These are phyloP conservation scores for Boletus reticuloceps DNA, from an alignment of 768 basidiomycete species.

Conservation along the genomic window DNA sequence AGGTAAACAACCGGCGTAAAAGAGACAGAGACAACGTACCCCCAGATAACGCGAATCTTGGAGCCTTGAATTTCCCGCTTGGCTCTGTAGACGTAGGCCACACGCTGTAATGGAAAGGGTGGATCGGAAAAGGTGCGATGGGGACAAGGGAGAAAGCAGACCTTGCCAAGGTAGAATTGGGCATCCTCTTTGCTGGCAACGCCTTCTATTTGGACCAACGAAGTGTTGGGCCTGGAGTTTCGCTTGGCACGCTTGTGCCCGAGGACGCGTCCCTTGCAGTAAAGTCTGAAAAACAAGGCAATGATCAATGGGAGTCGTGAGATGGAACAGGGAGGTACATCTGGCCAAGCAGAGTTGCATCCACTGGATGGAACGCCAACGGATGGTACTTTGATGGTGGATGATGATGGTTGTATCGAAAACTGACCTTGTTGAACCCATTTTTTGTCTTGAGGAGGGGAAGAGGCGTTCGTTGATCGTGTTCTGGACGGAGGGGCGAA, in stretches of 20 bases:
- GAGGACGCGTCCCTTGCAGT: slow-evolving; percentile 94
- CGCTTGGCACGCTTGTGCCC: slow-evolving; percentile 99
- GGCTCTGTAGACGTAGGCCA: slow-evolving; percentile 98
- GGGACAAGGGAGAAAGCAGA: slow-evolving; percentile 34
- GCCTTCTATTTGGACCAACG: slow-evolving; percentile 96
- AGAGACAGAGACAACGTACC: slow-evolving; percentile 49
- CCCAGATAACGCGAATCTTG: slow-evolving; percentile 98
- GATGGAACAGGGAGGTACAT: slow-evolving; percentile 6
- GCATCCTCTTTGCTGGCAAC: slow-evolving; percentile 92
- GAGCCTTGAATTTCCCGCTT: slow-evolving; percentile 93
- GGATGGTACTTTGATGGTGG: background rate
- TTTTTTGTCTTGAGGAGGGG: slow-evolving; percentile 43
- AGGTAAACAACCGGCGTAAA: background rate
- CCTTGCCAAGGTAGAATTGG: slow-evolving; percentile 98
- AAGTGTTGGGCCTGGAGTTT: slow-evolving; percentile 94
- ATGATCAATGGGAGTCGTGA: background rate
- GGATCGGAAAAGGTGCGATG: background rate
- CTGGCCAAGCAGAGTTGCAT: slow-evolving; percentile 10
- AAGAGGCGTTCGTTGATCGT: slow-evolving; percentile 23
- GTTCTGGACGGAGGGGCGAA: slow-evolving; percentile 13
- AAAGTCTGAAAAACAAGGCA: slow-evolving; percentile 57
- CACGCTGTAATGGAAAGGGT: slow-evolving; percentile 52
- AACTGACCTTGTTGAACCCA: slow-evolving; percentile 81
- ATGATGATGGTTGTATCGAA: background rate
- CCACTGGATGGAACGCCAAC: slow-evolving; percentile 7